Base-by-base conservation (phyloP, 2,329 filamentous ascomycete genomes). In the Sclerotinia trifoliorum region DNA sequence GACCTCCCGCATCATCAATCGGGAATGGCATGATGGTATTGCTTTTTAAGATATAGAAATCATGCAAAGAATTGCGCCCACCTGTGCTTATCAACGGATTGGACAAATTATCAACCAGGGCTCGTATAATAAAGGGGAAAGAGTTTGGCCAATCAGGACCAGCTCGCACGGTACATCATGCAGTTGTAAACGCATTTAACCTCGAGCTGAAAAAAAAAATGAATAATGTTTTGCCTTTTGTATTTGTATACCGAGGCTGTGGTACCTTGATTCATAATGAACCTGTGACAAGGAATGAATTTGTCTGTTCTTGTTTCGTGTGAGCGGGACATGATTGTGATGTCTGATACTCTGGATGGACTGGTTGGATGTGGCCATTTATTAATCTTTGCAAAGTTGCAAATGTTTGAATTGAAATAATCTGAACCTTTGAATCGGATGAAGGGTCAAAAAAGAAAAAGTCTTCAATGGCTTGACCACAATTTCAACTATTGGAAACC, bases 141-240 rank as follows among this genome's bases (percentile, higher is more conserved):
- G 24, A 21, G 15, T 11, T 4, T 51, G 29, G 65, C 65, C 42
- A 66, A 66, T 66, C 13, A 51, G 42, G n/a, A 3, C 11, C n/a
- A 17, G 24, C 19, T 26, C n/a, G 11, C 19, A 10, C 24, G 35
- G 44, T 11, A 24, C 48, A 61, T 66, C 11, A 66, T 60, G 42
- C 65, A 42, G n/a, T 49, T n/a, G 24, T 29, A 51, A 46, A 49
- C 15, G 64, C 64, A 66, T 66, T 51, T 44, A 62, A n/a, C 11
- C 21, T 19, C 13, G 8, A 42, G 44, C 11, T 24, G 29, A 46
- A 42, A 29, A 39, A 39, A 62, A 32, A 17, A 21, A 19, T 11
- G 21, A n/a, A 11, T 26, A 62, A 24, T 62, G 8, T 62, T 15
- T 39, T 17, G n/a, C 13, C 11, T 10, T 35, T 35, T 35, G 8